These are phyloP conservation scores for Phanerodontia chrysosporium DNA, from an alignment of 768 basidiomycete species.

Conservation along the genomic window DNA sequence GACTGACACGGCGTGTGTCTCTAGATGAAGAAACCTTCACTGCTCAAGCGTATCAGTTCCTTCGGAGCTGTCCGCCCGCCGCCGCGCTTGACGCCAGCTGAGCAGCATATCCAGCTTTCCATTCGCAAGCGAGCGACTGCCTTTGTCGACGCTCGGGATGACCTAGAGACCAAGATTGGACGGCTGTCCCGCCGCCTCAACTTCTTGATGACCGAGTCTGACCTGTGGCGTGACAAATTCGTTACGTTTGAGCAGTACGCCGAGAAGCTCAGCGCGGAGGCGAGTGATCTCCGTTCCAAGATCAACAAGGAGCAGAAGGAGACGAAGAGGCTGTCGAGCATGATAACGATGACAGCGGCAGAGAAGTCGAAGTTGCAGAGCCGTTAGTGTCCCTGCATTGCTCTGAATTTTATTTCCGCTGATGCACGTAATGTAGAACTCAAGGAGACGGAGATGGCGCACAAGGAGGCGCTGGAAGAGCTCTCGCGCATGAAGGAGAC, in stretches of 20 bases:
- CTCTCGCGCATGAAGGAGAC: slow-evolving; percentile 77
- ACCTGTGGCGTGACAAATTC: slow-evolving; percentile 91
- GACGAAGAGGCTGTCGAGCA: slow-evolving; percentile 77
- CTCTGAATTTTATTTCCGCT: slow-evolving; percentile 2
- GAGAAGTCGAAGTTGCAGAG: slow-evolving; percentile 77
- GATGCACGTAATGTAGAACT: slow-evolving; percentile 50
- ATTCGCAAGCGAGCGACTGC: slow-evolving; percentile 93
- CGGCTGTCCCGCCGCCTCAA: slow-evolving; percentile 80
- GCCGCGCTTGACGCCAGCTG: slow-evolving; percentile 72
- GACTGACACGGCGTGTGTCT: neutral
- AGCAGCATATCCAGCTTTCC: slow-evolving; percentile 81
- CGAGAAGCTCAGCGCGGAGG: slow-evolving; percentile 84
- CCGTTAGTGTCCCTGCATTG: slow-evolving; percentile 45
- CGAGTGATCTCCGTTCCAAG: slow-evolving; percentile 77
- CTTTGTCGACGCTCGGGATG: slow-evolving; percentile 90
- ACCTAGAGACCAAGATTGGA: slow-evolving; percentile 91
- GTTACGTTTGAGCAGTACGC: slow-evolving; percentile 93
- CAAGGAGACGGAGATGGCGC: slow-evolving; percentile 75
- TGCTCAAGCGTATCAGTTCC: slow-evolving; percentile 79
- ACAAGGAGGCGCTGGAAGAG: slow-evolving; percentile 76
- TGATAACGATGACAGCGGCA: slow-evolving; percentile 69
- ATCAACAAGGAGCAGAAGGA: slow-evolving; percentile 91
- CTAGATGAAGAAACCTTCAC: slow-evolving; percentile 84
- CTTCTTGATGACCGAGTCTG: slow-evolving; percentile 88
- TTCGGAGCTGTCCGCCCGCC: slow-evolving; percentile 68